Evolutionary conservation across 441 rosid genomes (phyloP).

Genomic region (Dalechampia spathulata): DNA sequence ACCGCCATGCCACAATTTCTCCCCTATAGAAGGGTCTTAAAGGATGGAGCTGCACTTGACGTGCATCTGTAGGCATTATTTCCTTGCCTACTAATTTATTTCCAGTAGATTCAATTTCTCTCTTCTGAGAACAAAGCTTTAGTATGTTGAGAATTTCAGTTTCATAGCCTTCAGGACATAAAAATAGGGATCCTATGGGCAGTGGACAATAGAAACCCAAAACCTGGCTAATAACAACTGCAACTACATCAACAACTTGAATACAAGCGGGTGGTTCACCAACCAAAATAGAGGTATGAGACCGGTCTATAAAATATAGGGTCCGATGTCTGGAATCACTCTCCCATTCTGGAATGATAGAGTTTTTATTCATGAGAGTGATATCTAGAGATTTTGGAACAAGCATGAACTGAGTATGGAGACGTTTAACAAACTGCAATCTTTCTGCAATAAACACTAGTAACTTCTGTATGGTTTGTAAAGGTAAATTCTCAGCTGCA

Average conservation of each 20-base stretch:
- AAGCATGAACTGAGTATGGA: conserved; percentile 74
- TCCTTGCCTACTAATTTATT: conserved; percentile 63
- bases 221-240: conserved; percentile 78
- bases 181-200: conserved; percentile 73
- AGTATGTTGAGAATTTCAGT: conserved; percentile 46
- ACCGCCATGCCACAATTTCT: conserved; percentile 92
- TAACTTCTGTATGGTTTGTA: conserved; percentile 41
- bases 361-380: conserved; percentile 49
- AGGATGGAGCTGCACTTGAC: conserved; percentile 88
- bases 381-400: conserved; percentile 62
- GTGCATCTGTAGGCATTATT: conserved; percentile 77
- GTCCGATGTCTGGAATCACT: conserved; percentile 51
- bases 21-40: conserved; percentile 92
- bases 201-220: conserved; percentile 64
- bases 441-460: conserved; percentile 56
- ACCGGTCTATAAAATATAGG: conserved; percentile 56
- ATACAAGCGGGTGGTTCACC: conserved; percentile 83
- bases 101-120: conserved; percentile 37
- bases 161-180: conserved; percentile 82
- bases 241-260: conserved; percentile 68
- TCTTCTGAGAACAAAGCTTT: conserved; percentile 51
- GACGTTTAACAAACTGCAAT: conserved; percentile 66
- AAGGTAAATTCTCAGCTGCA: conserved; percentile 27
- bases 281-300: conserved; percentile 53
- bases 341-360: conserved; percentile 66